phyloP scores from a whole-genome alignment of 2,329 filamentous ascomycete species.

The Podosphaera xanthii region DNA sequence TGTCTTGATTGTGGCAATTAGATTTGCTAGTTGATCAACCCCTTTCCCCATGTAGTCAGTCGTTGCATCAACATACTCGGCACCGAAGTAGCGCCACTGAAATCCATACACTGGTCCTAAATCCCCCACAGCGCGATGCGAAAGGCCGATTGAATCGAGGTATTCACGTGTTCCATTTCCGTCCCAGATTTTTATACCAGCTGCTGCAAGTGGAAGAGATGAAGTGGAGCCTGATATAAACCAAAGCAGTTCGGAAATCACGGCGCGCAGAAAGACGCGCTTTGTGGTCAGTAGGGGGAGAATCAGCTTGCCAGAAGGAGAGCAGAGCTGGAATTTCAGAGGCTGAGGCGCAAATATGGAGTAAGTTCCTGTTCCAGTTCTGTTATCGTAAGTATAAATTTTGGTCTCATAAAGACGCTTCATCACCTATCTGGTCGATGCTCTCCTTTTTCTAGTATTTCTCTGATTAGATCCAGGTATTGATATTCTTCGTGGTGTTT shows the following conservation, averaged over 20 bases:
- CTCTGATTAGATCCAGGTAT: constrained; percentile 71
- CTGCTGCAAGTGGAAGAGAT: constrained; percentile 49
- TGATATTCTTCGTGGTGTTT: constrained; percentile 67
- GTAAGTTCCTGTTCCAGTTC: constrained; percentile 80
- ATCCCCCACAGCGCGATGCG: constrained; percentile 65
- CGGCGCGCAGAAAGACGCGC: constrained; percentile 75
- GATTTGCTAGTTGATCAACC: constrained; percentile 79
- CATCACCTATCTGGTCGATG: constrained; percentile 62
- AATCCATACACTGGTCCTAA: constrained; percentile 93
- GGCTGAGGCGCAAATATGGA: constrained; percentile 74
- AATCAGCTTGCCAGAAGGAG: constrained; percentile 32
- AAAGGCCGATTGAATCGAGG: constrained; percentile 64
- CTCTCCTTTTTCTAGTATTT: constrained; percentile 66
- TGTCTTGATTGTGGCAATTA: constrained; percentile 63
- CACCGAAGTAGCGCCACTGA: constrained; percentile 96
- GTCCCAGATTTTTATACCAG: constrained; percentile 93
- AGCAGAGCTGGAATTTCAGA: constrained; percentile 65
- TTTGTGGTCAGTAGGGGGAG: constrained; percentile 93
- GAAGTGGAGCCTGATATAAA: constrained; percentile 75
- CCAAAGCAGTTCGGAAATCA: constrained; percentile 87
- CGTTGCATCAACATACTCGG: constrained; percentile 56
- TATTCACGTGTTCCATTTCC: constrained; percentile 81
- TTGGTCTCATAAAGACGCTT: not conserved
- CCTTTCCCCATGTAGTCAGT: constrained; percentile 72
- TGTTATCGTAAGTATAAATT: constrained; percentile 16